Evolutionary conservation across 192 early-diverging fungal species (phyloP), one percentile per base, ranked within the genome.

Genomic region (Gonapodya sp.): DNA sequence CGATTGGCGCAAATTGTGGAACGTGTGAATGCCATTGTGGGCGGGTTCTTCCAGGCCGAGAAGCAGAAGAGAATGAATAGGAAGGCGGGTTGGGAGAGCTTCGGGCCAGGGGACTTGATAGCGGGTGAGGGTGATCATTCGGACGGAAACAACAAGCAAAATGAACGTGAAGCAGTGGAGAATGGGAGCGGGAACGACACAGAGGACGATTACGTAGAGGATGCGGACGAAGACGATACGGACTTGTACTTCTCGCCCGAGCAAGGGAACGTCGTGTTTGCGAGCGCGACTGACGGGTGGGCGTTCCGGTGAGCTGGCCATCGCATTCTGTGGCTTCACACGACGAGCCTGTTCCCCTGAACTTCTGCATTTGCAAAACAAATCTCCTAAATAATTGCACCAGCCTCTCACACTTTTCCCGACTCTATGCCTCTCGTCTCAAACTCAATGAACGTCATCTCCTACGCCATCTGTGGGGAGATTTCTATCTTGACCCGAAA

Each of bases 211-310:
- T 96, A 94, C 94, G 88, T 93, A 35, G 86, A 95, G 34, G 94
- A 97, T 78, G 80, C 74, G n/a, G 94, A 96, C 34, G 91, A 92
- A 79, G 96, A 99, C 82, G 96, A 99, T 82, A 93, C 94, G 35
- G 91, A 94, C 79, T 93, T 98, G 37, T 99, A 98, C 82, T 99
- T 99, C 87, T 91, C 94, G 33, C 98, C 98, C 1, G 93, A 96
- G 75, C 88, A 90, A 73, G 96, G 98, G 73, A 99, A 99, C 83
- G 98, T 99, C 78, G 89, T 99, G 34, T 99, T 99, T 88, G 87
- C 95, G 0, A 94, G 93, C 73, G 98, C 98, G 0, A 93, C 95
- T 34, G 96, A 99, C 84, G 98, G 98, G 1, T 99, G 98, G 98
- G 97, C 97, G 24, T 99, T 99, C 86, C 87, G 92, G 87, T 89